Evolutionary conservation across 2,329 filamentous ascomycete species (phyloP).

Genomic region (Beauveria caledonica): DNA sequence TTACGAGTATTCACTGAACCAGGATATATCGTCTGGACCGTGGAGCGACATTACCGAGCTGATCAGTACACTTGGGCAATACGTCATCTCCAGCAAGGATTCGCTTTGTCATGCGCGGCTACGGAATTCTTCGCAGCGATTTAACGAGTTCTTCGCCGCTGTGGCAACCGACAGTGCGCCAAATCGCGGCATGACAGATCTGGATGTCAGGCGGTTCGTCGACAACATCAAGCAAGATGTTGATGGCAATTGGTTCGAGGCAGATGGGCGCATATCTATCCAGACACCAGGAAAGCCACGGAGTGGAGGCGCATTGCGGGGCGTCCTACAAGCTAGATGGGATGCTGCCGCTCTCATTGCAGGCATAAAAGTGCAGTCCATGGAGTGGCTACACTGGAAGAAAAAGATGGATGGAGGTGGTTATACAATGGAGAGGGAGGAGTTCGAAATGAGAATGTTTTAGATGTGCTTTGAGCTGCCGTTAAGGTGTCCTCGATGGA

Average conservation of each 20-base stretch:
- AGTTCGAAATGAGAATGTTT: neutral
- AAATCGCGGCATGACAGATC: conserved; percentile 15
- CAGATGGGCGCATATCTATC: conserved; percentile 27
- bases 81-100: neutral
- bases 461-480: neutral
- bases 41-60: neutral
- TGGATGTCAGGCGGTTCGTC: conserved; percentile 31
- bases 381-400: conserved; percentile 28
- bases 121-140: neutral
- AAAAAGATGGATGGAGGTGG: neutral
- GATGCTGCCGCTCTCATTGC: conserved; percentile 21
- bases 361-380: conserved; percentile 23
- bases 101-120: neutral
- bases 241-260: conserved; percentile 34
- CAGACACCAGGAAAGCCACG: conserved; percentile 28
- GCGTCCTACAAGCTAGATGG: conserved; percentile 26
- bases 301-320: conserved; percentile 22
- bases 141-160: conserved; percentile 9
- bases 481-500: neutral
- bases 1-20: conserved; percentile 13
- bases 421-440: neutral
- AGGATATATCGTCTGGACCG: neutral
- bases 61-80: neutral
- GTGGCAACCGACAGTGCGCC: conserved; percentile 7
- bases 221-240: conserved; percentile 38